Conservation (phyloP, 148 eudicot species). For the Chenopodium berlandieri region DNA sequence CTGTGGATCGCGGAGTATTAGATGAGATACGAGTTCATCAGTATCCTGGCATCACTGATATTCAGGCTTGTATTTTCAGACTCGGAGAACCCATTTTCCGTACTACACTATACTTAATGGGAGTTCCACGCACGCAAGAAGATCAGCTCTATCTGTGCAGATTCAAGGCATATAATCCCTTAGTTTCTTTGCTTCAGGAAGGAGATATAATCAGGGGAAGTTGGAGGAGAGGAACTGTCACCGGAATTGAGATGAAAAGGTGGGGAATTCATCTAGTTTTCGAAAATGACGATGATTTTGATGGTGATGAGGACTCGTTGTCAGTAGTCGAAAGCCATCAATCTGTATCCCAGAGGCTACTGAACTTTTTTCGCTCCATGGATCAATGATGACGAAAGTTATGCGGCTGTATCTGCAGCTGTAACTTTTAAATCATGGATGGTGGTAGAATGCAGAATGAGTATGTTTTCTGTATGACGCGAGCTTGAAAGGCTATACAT, state of each 20-base stretch:
- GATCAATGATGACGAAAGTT: not conserved
- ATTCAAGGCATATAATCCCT: slow-evolving; percentile 37
- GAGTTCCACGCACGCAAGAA: slow-evolving; percentile 41
- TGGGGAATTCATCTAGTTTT: slow-evolving; percentile 47
- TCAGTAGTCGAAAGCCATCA: slow-evolving; percentile 27
- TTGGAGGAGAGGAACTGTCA: not conserved
- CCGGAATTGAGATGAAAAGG: slow-evolving; percentile 39
- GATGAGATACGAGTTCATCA: slow-evolving; percentile 18
- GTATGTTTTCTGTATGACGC: too few species aligned
- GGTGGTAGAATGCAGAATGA: not conserved
- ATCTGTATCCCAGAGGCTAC: slow-evolving; percentile 45
- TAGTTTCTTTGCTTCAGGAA: slow-evolving; percentile 37
- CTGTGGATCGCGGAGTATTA: slow-evolving; percentile 30
- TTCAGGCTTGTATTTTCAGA: slow-evolving; percentile 39
- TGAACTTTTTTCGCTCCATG: slow-evolving; percentile 25
- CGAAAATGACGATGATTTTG: slow-evolving; percentile 62
- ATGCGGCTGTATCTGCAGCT: not conserved
- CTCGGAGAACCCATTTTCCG: slow-evolving; percentile 15
- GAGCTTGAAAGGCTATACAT: too few species aligned
- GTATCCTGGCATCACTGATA: slow-evolving; percentile 31
- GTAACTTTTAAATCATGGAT: not conserved
- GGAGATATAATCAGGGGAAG: slow-evolving; percentile 46
- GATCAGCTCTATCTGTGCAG: slow-evolving; percentile 55
- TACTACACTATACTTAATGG: slow-evolving; percentile 30
- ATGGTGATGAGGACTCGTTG: slow-evolving; percentile 41